phyloP scores from a whole-genome alignment of 2,329 filamentous ascomycete genomes.

The Calonectria hawksworthii region DNA sequence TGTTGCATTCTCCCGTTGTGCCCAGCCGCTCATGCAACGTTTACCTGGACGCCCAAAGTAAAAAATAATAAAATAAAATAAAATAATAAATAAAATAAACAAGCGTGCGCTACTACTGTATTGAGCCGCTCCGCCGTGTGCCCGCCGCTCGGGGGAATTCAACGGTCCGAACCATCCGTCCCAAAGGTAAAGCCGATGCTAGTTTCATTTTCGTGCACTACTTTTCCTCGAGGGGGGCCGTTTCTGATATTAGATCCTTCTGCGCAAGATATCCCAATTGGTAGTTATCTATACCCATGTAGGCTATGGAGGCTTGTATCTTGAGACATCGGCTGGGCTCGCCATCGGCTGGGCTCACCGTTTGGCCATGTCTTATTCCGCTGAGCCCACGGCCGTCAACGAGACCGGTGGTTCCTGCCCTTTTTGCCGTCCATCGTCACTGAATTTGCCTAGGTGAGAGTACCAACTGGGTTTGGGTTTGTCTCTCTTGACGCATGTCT shows the following conservation, averaged over 20 bases:
- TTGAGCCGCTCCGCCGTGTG: background rate
- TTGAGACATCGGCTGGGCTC: background rate
- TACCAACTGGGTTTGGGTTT: background rate
- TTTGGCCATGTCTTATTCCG: background rate
- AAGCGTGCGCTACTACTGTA: too few relatives aligned
- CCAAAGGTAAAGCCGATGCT: background rate
- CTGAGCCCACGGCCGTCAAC: background rate
- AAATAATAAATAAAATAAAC: background rate
- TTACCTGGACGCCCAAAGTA: background rate
- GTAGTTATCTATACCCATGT: background rate
- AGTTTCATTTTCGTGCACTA: background rate
- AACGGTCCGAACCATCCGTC: background rate
- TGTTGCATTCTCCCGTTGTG: background rate
- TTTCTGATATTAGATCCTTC: background rate
- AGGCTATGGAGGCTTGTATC: background rate
- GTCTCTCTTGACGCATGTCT: background rate
- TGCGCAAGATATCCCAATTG: background rate
- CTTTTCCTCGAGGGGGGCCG: background rate
- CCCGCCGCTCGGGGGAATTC: background rate
- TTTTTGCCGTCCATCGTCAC: background rate
- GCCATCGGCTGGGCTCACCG: too few relatives aligned
- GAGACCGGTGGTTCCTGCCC: background rate
- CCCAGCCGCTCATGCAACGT: background rate
- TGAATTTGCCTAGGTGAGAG: background rate
- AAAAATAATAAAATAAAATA: background rate